Conservation (phyloP, 805 yeast species). For the Ascoidea tarda region DNA sequence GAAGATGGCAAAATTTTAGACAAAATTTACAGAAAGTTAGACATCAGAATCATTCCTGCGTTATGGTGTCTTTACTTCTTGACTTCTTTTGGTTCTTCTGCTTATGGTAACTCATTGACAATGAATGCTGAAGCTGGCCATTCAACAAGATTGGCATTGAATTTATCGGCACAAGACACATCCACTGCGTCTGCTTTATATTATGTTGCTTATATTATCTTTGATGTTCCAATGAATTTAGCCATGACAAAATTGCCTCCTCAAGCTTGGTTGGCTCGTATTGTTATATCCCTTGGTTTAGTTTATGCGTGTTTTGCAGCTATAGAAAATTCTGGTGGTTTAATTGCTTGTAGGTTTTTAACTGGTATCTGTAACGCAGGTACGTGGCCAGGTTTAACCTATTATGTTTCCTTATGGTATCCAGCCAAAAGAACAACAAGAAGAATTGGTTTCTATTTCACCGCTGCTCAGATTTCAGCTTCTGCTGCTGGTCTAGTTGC, state of each 20-base stretch:
- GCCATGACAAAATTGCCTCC: conserved; percentile 76
- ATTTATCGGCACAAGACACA: conserved; percentile 38
- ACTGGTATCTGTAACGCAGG: conserved; percentile 76
- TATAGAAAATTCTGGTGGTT: conserved; percentile 37
- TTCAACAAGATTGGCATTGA: conserved; percentile 38
- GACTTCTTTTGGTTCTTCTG: conserved; percentile 64
- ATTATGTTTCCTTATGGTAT: conserved; percentile 74
- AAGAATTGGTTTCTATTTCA: conserved; percentile 78
- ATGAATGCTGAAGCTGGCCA: conserved; percentile 57
- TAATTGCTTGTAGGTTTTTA: conserved; percentile 58
- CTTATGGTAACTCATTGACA: conserved; percentile 68
- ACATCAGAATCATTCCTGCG: conserved; percentile 65
- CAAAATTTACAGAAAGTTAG: conserved; percentile 46
- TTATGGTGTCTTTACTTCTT: conserved; percentile 69
- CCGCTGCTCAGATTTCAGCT: conserved; percentile 86
- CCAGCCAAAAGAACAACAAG: conserved; percentile 65
- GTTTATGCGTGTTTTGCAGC: conserved; percentile 66
- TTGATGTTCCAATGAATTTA: conserved; percentile 82
- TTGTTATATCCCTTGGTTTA: conserved; percentile 61
- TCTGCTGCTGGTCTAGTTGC: conserved; percentile 80
- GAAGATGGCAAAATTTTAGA: conserved; percentile 27
- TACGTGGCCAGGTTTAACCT: conserved; percentile 84
- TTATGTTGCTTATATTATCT: conserved; percentile 71
- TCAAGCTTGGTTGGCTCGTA: conserved; percentile 73
- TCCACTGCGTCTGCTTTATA: conserved; percentile 70